Conservation (phyloP, 805 yeast genomes). For the Wickerhamiella sergipiensis region DNA sequence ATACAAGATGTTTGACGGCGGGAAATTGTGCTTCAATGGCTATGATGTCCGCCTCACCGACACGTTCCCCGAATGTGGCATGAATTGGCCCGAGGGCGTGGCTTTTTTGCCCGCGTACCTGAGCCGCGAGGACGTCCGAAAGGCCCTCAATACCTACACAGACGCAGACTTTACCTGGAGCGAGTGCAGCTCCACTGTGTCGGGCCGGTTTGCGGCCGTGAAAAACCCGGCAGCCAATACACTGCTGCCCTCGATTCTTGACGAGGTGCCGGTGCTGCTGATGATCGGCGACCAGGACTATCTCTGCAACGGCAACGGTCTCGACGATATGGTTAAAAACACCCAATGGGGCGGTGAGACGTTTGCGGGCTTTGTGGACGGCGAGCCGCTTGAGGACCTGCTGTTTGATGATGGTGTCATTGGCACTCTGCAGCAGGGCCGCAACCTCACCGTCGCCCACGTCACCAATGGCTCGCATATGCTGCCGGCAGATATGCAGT, state of each 20-base stretch:
- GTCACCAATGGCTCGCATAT: slow-evolving; percentile 76
- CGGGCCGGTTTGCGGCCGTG: slow-evolving; percentile 35
- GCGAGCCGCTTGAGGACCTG: slow-evolving; percentile 30
- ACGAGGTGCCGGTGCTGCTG: slow-evolving; percentile 45
- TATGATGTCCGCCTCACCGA: slow-evolving; percentile 67
- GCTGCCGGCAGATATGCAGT: slow-evolving; percentile 80
- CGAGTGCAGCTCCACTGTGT: slow-evolving; percentile 63
- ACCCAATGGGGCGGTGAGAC: slow-evolving; percentile 48
- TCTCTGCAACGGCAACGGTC: slow-evolving; percentile 73
- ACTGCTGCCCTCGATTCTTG: slow-evolving; percentile 52
- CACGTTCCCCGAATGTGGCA: slow-evolving; percentile 74
- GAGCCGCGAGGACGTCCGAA: slow-evolving; percentile 31
- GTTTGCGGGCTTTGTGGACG: slow-evolving; percentile 22
- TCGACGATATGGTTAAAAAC: slow-evolving; percentile 47
- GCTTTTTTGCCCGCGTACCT: slow-evolving; percentile 38
- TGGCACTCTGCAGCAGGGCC: slow-evolving; percentile 39
- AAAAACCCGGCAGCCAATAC: slow-evolving; percentile 47
- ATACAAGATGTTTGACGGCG: slow-evolving; percentile 16
- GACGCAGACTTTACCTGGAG: slow-evolving; percentile 35
- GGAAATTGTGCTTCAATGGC: slow-evolving; percentile 55
- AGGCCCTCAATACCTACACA: slow-evolving; percentile 33
- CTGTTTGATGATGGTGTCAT: slow-evolving; percentile 29
- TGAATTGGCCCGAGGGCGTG: slow-evolving; percentile 76
- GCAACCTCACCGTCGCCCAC: slow-evolving; percentile 64
- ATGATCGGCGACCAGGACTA: slow-evolving; percentile 83